phyloP scores from a whole-genome alignment of 768 basidiomycete genomes.

The Tylopilus sp. region DNA sequence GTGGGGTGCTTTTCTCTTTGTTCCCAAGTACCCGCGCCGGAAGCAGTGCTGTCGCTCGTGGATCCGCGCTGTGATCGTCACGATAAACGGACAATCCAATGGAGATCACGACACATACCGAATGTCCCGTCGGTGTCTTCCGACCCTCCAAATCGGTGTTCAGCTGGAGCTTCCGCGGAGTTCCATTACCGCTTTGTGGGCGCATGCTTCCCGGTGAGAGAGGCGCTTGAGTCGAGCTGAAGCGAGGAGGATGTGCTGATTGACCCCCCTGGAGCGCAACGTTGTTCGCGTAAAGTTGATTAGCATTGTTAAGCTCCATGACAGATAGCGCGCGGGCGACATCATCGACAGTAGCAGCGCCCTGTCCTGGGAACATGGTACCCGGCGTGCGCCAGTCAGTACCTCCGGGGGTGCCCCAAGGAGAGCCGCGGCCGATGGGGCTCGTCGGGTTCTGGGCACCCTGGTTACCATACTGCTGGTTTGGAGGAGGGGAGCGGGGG shows the following conservation, averaged over 20 bases:
- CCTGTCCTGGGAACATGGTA: slow-evolving; percentile 30
- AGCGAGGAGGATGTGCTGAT: slow-evolving; percentile 64
- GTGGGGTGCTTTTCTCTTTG: slow-evolving; percentile 58
- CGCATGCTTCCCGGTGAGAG: slow-evolving; percentile 40
- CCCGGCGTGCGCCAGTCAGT: slow-evolving; percentile 58
- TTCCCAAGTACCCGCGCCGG: slow-evolving; percentile 53
- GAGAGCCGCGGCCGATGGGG: slow-evolving; percentile 60
- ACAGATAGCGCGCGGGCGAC: slow-evolving; percentile 70
- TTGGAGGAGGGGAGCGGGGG: slow-evolving; percentile 37
- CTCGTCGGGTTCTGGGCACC: slow-evolving; percentile 46
- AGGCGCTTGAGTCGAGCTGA: slow-evolving; percentile 49
- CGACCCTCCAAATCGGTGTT: slow-evolving; percentile 65
- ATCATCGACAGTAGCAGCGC: slow-evolving; percentile 56
- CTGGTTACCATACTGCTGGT: slow-evolving; percentile 37
- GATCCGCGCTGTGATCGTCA: slow-evolving; percentile 36
- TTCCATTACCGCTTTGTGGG: slow-evolving; percentile 37
- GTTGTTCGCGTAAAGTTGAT: slow-evolving; percentile 28
- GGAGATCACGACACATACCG: slow-evolving; percentile 45
- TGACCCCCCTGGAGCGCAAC: slow-evolving; percentile 44
- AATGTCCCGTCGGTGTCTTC: slow-evolving; percentile 53
- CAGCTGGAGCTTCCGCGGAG: slow-evolving; percentile 50
- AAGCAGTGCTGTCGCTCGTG: slow-evolving; percentile 28
- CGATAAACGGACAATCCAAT: slow-evolving; percentile 32
- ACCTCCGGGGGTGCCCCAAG: slow-evolving; percentile 53
- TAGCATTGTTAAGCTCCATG: slow-evolving; percentile 52